Conservation (phyloP, 805 yeast genomes). For the Nakazawaea molendinolei region DNA sequence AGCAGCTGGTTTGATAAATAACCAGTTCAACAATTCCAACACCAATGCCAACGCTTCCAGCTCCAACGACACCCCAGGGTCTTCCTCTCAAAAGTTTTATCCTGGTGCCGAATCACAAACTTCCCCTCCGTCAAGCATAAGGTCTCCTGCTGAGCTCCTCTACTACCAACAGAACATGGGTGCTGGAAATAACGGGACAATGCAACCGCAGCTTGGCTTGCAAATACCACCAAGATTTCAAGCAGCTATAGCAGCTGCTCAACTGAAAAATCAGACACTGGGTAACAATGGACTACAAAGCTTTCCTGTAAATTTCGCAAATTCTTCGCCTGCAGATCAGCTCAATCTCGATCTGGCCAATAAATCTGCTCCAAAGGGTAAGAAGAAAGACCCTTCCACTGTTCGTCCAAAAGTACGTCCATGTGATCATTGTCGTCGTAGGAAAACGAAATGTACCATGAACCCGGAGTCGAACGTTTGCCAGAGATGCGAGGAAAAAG, state of each 20-base stretch:
- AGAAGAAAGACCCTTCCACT: constrained; percentile 25
- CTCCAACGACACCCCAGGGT: neutral
- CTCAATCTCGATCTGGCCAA: constrained; percentile 5
- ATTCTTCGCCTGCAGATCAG: neutral
- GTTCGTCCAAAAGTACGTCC: constrained; percentile 46
- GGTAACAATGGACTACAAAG: neutral
- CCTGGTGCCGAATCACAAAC: neutral
- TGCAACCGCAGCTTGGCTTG: neutral
- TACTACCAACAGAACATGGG: constrained; percentile 9
- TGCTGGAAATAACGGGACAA: neutral
- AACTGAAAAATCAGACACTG: neutral
- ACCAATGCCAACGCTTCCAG: neutral
- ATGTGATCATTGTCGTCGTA: constrained; percentile 79
- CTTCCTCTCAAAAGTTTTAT: neutral
- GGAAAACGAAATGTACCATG: constrained; percentile 74
- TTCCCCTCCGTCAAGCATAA: constrained; percentile 6
- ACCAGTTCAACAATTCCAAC: constrained; percentile 1
- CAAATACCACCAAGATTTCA: constrained; percentile 12
- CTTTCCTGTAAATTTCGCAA: neutral
- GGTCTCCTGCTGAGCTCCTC: constrained; percentile 9
- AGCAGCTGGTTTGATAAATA: neutral
- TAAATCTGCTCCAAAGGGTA: constrained; percentile 15
- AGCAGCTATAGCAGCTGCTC: constrained; percentile 10
- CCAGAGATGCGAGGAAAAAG: constrained; percentile 70
- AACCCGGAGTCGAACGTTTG: constrained; percentile 59